A percentile compares a stretch with the other conserved stretches of the same genome.
Conservation (phyloP, 768 basidiomycete genomes). For the Leccinum longicurvipes region DNA sequence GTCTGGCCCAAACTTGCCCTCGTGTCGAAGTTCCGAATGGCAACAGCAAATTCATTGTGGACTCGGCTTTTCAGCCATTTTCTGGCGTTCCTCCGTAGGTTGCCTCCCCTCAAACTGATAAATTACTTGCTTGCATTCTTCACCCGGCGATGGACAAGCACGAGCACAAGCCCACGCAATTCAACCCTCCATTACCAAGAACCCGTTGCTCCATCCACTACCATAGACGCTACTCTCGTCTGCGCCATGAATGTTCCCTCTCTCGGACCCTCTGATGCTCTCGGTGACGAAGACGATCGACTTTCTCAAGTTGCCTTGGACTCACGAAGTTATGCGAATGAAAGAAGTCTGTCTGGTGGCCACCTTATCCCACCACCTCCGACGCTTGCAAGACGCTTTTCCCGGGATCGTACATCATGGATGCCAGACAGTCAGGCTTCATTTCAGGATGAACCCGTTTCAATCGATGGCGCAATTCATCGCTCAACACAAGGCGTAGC, state of each 20-base stretch:
- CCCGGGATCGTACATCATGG: not conserved
- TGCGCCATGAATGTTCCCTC: constrained; percentile 18
- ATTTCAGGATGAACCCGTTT: not conserved
- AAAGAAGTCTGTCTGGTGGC: not conserved
- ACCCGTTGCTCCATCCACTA: not conserved
- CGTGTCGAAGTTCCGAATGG: not conserved
- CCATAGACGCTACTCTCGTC: not conserved
- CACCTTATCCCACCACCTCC: not conserved
- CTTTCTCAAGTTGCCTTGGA: constrained; percentile 9
- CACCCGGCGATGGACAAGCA: not conserved
- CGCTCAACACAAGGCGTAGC: not conserved
- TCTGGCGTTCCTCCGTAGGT: not conserved
- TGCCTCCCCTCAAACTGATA: not conserved
- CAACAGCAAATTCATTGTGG: not conserved
- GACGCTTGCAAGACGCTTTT: not conserved
- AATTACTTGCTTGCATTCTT: constrained; percentile 2
- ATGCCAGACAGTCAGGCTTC: not conserved
- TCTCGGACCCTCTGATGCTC: not conserved
- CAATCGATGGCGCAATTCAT: not conserved
- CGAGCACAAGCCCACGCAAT: not conserved
- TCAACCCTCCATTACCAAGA: not conserved
- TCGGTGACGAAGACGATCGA: not conserved
- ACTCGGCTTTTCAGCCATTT: not conserved
- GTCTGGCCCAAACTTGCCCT: no score
- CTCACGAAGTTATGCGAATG: not conserved